Conservation (phyloP, 495 filamentous ascomycete genomes). For the Lepidopterella palustris region DNA sequence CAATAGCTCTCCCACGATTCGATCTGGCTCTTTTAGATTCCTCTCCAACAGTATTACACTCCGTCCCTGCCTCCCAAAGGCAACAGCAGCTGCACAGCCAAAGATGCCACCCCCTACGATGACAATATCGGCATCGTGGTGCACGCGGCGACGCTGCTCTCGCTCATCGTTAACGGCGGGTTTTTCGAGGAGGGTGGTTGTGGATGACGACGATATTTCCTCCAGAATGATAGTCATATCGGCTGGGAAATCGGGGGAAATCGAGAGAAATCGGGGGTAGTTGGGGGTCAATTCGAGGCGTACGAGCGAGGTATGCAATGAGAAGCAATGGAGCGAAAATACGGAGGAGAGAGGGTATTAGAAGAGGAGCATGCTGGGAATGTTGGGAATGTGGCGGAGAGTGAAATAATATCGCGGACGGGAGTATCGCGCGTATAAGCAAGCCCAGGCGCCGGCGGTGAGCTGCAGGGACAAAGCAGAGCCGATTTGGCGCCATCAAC, state of each 20-base stretch:
- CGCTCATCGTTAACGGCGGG: conserved; percentile 15
- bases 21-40: conserved; percentile 87
- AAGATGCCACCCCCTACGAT: conserved; percentile 87
- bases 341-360: neutral
- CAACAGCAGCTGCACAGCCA: conserved; percentile 79
- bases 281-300: too few species aligned
- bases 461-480: neutral
- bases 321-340: too few species aligned
- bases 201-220: neutral
- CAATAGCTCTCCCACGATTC: conserved; percentile 92
- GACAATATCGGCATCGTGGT: conserved; percentile 61
- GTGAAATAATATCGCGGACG: neutral
- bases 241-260: neutral
- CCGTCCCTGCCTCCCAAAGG: conserved; percentile 75
- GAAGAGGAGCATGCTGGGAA: neutral
- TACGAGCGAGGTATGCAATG: too few species aligned
- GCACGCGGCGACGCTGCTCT: conserved; percentile 30
- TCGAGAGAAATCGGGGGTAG: too few species aligned
- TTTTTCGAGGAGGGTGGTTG: neutral
- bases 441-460: neutral
- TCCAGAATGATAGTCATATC: conserved; percentile 6
- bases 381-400: neutral
- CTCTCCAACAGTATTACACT: conserved; percentile 86
- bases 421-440: neutral
- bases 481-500: neutral